Conservation (phyloP, 1,284 basidiomycete genomes). For the Schizopora paradoxa region DNA sequence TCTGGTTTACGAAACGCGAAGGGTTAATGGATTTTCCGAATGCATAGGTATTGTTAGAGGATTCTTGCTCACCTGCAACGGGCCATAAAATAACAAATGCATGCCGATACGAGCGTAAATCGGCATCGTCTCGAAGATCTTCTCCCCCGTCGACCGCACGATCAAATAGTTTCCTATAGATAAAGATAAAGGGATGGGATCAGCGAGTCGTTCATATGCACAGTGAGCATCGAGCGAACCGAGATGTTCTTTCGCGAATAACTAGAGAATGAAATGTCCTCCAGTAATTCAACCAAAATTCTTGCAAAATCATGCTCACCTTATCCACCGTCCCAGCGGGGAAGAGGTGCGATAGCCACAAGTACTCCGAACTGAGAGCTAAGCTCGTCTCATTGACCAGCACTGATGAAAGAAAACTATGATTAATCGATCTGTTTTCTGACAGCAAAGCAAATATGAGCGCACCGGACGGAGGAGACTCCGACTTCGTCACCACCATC, state of each 20-base stretch:
- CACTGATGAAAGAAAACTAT: background rate
- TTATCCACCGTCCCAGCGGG: slow-evolving; percentile 9
- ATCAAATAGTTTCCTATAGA: slow-evolving; percentile 34
- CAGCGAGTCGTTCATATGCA: background rate
- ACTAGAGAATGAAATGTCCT: too few species aligned
- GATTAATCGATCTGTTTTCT: background rate
- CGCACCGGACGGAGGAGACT: slow-evolving; percentile 4
- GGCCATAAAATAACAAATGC: slow-evolving; percentile 39
- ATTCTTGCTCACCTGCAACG: slow-evolving; percentile 12
- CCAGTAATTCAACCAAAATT: background rate
- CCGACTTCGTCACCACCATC: slow-evolving; percentile 11
- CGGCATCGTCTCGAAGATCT: slow-evolving; percentile 46
- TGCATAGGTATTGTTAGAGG: background rate
- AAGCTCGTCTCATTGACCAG: slow-evolving; percentile 15
- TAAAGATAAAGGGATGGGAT: too few species aligned
- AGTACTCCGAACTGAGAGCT: slow-evolving; percentile 1
- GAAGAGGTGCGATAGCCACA: slow-evolving; percentile 14
- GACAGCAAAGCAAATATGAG: background rate
- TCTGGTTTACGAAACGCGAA: slow-evolving; percentile 17
- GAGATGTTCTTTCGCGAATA: slow-evolving; percentile 15
- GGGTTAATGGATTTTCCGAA: background rate
- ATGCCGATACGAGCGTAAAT: slow-evolving; percentile 38
- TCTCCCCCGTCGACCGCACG: slow-evolving; percentile 37
- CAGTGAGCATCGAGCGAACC: slow-evolving; percentile 1
- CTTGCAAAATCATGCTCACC: background rate